Evolutionary conservation across 139 green algal genomes (phyloP).

Genomic region (Chlorella sp.): DNA sequence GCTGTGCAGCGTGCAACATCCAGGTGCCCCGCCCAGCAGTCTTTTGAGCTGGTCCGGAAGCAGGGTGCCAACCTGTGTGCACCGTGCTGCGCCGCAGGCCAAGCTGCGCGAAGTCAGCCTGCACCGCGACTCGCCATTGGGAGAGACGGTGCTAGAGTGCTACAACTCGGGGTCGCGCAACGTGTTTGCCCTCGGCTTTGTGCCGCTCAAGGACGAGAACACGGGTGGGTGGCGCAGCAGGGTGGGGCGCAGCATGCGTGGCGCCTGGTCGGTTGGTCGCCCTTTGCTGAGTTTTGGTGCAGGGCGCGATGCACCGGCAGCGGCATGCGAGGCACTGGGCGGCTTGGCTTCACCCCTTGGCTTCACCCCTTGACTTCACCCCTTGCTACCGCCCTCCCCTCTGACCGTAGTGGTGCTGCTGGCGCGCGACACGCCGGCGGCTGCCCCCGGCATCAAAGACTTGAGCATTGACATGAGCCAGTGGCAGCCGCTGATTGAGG

Average conservation of each 20-base stretch:
- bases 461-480: constrained; percentile 83
- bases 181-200: constrained; percentile 97
- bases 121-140: constrained; percentile 93
- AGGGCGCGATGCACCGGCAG: too few species aligned
- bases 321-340: too few species aligned
- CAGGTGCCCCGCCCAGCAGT: too few species aligned
- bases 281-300: too few species aligned
- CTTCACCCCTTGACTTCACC: background rate
- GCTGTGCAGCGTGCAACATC: too few species aligned
- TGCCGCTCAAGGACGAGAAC: constrained; percentile 80
- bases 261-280: too few species aligned
- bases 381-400: background rate
- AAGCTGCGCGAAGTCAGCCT: constrained; percentile 86
- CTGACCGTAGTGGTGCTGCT: background rate
- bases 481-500: constrained; percentile 96
- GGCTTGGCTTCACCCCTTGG: too few species aligned
- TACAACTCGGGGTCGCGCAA: constrained; percentile 93
- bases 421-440: constrained; percentile 70
- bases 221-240: constrained; percentile 21
- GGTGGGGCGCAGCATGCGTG: too few species aligned
- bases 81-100: background rate
- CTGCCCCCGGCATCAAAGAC: constrained; percentile 82
- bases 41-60: too few species aligned
- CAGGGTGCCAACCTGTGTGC: too few species aligned
- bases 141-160: constrained; percentile 96